These are phyloP conservation scores for Clavaria fumosa DNA, from an alignment of 768 basidiomycete genomes.

Conservation along the genomic window DNA sequence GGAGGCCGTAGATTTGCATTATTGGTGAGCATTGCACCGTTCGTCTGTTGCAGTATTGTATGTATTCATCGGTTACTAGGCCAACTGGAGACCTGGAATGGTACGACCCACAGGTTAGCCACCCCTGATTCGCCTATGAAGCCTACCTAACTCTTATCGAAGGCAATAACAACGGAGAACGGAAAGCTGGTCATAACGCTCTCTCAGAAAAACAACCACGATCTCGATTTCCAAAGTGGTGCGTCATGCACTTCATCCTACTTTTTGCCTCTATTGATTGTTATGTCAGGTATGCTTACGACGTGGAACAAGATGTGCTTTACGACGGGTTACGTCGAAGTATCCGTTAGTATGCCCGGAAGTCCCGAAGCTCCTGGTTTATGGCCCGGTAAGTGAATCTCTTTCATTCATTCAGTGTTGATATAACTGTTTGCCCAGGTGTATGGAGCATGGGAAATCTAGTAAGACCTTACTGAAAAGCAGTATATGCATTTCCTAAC, in stretches of 20 bases:
- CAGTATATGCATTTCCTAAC: background rate
- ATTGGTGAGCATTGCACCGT: constrained; percentile 38
- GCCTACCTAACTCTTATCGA: constrained; percentile 5
- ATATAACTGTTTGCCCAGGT: constrained; percentile 18
- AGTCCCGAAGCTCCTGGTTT: constrained; percentile 43
- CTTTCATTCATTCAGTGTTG: background rate
- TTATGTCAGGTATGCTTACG: constrained; percentile 44
- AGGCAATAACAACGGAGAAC: constrained; percentile 56
- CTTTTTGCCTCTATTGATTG: constrained; percentile 9
- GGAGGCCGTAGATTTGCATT: constrained; percentile 81
- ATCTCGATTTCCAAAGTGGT: constrained; percentile 77
- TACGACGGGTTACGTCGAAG: constrained; percentile 83
- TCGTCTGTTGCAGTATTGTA: constrained; percentile 1
- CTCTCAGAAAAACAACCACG: constrained; percentile 49
- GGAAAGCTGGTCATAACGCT: constrained; percentile 78
- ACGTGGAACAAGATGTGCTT: constrained; percentile 95
- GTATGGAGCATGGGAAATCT: constrained; percentile 71
- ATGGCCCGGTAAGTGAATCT: constrained; percentile 63
- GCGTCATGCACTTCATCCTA: constrained; percentile 22
- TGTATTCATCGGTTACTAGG: constrained; percentile 15
- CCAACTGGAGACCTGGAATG: constrained; percentile 71
- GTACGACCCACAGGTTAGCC: constrained; percentile 42
- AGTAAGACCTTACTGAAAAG: constrained; percentile 18
- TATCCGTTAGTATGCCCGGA: constrained; percentile 64
- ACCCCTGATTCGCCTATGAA: background rate